phyloP scores from a whole-genome alignment of 208 protist species.

The Tritrichomonas musculus region DNA sequence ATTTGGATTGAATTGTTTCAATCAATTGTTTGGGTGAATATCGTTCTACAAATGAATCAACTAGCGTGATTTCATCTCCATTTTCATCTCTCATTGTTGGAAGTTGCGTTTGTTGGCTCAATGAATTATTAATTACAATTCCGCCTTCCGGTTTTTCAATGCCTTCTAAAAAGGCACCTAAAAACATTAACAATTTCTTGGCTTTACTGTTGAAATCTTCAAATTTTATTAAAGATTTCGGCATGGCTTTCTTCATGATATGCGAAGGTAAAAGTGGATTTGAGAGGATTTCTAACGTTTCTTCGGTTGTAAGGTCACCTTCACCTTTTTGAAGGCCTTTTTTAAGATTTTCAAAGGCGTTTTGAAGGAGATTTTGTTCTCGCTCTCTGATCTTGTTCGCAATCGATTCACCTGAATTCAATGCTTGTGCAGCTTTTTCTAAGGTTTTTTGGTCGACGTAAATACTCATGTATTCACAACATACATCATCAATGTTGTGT shows the following conservation, averaged over 20 bases:
- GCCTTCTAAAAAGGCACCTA: not conserved
- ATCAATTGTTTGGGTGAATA: not conserved
- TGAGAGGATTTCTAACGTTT: not conserved
- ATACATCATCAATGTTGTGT: conserved; percentile 99
- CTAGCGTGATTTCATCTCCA: not conserved
- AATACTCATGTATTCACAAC: conserved; percentile 90
- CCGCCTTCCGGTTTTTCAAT: not conserved
- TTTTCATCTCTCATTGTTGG: not conserved
- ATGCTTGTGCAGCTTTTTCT: conserved; percentile 35
- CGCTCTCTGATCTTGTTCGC: not conserved
- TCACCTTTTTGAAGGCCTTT: not conserved
- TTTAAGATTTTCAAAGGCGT: conserved; percentile 24
- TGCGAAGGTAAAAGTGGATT: not conserved
- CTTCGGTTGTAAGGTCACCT: not conserved
- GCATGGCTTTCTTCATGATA: not conserved
- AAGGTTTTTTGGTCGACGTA: conserved; percentile 78
- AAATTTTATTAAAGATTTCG: not conserved
- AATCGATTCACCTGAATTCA: not conserved
- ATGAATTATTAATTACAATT: not conserved
- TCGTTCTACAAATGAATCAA: not conserved
- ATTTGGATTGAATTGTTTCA: not conserved
- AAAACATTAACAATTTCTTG: not conserved
- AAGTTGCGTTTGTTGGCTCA: not conserved
- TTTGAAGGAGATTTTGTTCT: conserved; percentile 21
- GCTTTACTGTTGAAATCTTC: not conserved